Evolutionary conservation across 1,284 basidiomycete genomes (phyloP).

Genomic region (Ganoderma lingzhi): DNA sequence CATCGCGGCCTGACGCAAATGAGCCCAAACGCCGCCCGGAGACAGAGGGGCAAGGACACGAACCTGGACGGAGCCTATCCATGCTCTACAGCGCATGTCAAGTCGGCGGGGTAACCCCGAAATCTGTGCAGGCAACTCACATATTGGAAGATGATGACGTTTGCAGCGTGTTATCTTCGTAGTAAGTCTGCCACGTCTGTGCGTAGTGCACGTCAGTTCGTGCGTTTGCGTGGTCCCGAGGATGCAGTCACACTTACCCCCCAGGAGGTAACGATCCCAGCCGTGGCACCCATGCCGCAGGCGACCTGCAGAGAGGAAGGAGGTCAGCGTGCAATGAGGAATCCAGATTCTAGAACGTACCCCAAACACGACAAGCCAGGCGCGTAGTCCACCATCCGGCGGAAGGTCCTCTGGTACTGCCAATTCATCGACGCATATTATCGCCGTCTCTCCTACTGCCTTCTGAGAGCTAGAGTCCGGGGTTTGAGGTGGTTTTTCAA

Average conservation of each 20-base stretch:
- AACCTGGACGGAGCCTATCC: not conserved
- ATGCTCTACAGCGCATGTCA: not conserved
- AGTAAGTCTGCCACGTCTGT: not conserved
- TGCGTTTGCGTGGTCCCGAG: not conserved
- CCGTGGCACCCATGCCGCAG: not conserved
- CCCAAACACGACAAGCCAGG: not conserved
- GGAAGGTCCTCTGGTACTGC: not conserved
- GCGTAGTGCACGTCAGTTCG: not conserved
- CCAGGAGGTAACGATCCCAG: not conserved
- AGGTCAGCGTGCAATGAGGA: not conserved
- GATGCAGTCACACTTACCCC: not conserved
- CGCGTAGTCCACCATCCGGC: not conserved
- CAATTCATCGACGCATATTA: not conserved
- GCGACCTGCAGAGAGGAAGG: not conserved
- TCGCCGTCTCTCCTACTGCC: not conserved
- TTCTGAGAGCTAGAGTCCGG: not conserved
- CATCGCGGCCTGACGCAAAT: not conserved
- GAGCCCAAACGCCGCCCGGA: not conserved
- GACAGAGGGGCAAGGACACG: not conserved
- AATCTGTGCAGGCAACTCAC: not conserved
- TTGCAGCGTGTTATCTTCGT: not conserved
- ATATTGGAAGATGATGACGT: not conserved
- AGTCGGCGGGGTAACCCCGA: not conserved
- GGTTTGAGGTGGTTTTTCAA: not conserved
- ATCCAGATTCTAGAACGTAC: not conserved